Percentiles rank a stretch among this genome's conserved stretches.
Evolutionary conservation across 768 basidiomycete species (phyloP).

Genomic region (Psilocybe cyanescens): DNA sequence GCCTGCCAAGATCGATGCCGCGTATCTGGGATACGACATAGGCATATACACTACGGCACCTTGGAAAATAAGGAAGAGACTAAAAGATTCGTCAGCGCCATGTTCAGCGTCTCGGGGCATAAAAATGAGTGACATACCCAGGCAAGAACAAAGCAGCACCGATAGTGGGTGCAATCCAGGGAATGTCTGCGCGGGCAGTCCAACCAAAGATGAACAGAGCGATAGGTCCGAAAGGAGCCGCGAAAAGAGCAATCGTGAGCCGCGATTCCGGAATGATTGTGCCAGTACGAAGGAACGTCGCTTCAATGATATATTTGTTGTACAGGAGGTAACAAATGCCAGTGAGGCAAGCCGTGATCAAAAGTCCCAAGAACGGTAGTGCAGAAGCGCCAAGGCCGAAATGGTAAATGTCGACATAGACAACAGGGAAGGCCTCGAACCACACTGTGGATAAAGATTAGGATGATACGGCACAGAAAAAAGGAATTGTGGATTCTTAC

Average conservation of each 20-base stretch:
- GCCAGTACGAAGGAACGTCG: not conserved
- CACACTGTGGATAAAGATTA: not conserved
- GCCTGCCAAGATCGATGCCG: not conserved
- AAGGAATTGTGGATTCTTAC: not conserved
- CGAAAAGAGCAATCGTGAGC: not conserved
- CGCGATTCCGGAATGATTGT: slow-evolving; percentile 2
- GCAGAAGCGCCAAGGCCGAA: slow-evolving; percentile 4
- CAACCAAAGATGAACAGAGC: slow-evolving; percentile 1
- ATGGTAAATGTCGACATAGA: slow-evolving; percentile 9
- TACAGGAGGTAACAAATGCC: not conserved
- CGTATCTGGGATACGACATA: not conserved
- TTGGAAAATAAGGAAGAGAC: not conserved
- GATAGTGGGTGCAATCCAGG: not conserved
- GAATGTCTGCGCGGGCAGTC: not conserved
- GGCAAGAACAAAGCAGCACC: slow-evolving; percentile 1
- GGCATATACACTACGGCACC: not conserved
- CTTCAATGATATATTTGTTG: not conserved
- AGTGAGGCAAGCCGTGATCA: not conserved
- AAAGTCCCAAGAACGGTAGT: slow-evolving; percentile 5
- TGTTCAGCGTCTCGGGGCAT: not conserved
- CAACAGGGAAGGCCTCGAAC: slow-evolving; percentile 8
- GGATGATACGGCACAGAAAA: not conserved
- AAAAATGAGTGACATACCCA: not conserved
- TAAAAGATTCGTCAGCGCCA: not conserved
- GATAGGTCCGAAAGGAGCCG: not conserved